Conservation (phyloP, 176 grass and related monocot genomes). For the Alopecurus myosuroides region DNA sequence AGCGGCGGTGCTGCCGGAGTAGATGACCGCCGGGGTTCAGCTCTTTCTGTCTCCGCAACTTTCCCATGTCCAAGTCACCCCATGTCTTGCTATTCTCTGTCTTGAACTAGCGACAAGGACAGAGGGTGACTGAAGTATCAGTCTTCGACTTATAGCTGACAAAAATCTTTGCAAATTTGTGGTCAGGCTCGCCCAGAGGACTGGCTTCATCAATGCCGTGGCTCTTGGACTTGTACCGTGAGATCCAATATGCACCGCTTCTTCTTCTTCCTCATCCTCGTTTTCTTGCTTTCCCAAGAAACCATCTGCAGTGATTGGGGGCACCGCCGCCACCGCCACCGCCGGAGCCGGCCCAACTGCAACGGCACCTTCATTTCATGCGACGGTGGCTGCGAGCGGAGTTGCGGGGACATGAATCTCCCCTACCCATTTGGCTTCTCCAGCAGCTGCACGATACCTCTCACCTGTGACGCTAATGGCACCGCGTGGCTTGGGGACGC, state of each 20-base stretch:
- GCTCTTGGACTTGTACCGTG: no score
- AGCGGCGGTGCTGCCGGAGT: no score
- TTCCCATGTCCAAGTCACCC: no score
- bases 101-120: neutral
- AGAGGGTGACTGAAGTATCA: neutral
- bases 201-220: neutral
- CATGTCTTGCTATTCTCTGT: neutral
- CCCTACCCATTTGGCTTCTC: conserved; percentile 54
- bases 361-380: no score
- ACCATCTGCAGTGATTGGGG: neutral
- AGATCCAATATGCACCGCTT: neutral
- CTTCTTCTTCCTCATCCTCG: neutral
- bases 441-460: conserved; percentile 10
- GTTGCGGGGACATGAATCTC: conserved; percentile 8
- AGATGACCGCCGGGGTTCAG: no score
- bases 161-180: neutral
- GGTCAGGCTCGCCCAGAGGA: neutral
- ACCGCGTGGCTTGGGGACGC: neutral
- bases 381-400: conserved; percentile 25
- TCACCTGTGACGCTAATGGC: conserved; percentile 10
- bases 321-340: no score
- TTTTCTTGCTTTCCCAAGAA: neutral
- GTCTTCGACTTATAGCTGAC: neutral
- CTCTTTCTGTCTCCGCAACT: neutral
- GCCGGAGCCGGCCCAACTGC: no score